Conservation (phyloP, 23 red algal species). For the Agarophyton chilense region DNA sequence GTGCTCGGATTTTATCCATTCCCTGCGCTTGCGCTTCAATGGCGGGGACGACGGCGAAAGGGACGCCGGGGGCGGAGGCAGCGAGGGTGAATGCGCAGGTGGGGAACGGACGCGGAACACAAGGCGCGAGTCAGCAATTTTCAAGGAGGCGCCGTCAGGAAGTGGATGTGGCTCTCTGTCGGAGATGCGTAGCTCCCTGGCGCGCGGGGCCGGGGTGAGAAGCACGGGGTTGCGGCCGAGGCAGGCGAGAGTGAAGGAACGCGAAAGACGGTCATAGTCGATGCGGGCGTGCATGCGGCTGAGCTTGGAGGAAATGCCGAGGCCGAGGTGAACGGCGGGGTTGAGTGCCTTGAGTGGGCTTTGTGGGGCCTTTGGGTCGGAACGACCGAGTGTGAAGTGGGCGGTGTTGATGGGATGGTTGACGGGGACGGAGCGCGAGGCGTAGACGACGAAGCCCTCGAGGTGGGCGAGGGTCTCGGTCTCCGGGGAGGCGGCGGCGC, state of each 20-base stretch:
- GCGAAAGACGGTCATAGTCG: constrained; percentile 39
- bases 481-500: background rate
- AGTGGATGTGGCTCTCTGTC: constrained; percentile 58
- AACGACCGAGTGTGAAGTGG: constrained; percentile 42
- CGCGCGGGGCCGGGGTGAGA: constrained; percentile 26
- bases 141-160: constrained; percentile 21
- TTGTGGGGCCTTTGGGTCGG: constrained; percentile 37
- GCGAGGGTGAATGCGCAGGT: background rate
- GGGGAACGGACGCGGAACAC: constrained; percentile 53
- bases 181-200: constrained; percentile 35
- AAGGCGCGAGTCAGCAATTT: constrained; percentile 69
- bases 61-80: background rate
- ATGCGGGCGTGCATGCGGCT: constrained; percentile 80
- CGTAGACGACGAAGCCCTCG: constrained; percentile 19
- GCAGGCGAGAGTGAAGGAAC: constrained; percentile 69
- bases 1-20: constrained; percentile 79
- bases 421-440: constrained; percentile 25
- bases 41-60: background rate
- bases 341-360: constrained; percentile 43
- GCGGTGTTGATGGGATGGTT: constrained; percentile 29
- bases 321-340: constrained; percentile 69
- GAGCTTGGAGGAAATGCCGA: constrained; percentile 82
- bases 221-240: constrained; percentile 81
- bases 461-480: background rate
- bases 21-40: constrained; percentile 34